phyloP scores from a whole-genome alignment of 2,329 filamentous ascomycete genomes.

The Penicillium sp. region DNA sequence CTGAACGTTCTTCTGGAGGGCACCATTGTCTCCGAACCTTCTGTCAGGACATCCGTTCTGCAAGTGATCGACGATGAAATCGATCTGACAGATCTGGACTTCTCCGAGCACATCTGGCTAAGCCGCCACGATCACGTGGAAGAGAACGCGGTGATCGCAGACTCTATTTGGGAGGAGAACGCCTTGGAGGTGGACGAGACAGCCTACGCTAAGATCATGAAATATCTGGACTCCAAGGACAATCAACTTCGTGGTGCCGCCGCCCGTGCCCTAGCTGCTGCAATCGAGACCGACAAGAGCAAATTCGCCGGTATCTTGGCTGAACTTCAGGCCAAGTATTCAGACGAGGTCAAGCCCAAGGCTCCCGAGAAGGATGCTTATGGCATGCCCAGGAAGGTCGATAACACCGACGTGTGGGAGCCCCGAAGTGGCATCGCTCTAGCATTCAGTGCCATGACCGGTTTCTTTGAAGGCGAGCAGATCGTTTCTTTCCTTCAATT shows the following conservation, averaged over 20 bases:
- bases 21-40: constrained; percentile 71
- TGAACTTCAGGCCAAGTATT: constrained; percentile 68
- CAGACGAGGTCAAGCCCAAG: constrained; percentile 75
- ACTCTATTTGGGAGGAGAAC: constrained; percentile 94
- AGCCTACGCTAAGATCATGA: constrained; percentile 66
- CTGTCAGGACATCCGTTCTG: constrained; percentile 78
- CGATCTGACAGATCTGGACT: constrained; percentile 81
- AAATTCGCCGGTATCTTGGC: constrained; percentile 63
- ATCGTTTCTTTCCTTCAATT: constrained; percentile 80
- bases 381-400: constrained; percentile 88
- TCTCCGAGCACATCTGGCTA: constrained; percentile 90
- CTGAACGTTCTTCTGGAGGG: constrained; percentile 74
- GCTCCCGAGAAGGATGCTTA: constrained; percentile 85
- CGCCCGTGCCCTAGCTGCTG: constrained; percentile 75
- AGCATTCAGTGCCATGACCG: constrained; percentile 78
- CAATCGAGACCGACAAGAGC: constrained; percentile 59
- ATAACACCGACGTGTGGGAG: constrained; percentile 88
- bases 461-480: constrained; percentile 64
- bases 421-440: constrained; percentile 83
- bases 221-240: constrained; percentile 78
- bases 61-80: constrained; percentile 90
- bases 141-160: constrained; percentile 79
- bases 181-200: constrained; percentile 67
- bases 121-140: constrained; percentile 86
- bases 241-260: constrained; percentile 79